Conservation (phyloP, 2,329 filamentous ascomycete genomes). For the Clonostachys solani region DNA sequence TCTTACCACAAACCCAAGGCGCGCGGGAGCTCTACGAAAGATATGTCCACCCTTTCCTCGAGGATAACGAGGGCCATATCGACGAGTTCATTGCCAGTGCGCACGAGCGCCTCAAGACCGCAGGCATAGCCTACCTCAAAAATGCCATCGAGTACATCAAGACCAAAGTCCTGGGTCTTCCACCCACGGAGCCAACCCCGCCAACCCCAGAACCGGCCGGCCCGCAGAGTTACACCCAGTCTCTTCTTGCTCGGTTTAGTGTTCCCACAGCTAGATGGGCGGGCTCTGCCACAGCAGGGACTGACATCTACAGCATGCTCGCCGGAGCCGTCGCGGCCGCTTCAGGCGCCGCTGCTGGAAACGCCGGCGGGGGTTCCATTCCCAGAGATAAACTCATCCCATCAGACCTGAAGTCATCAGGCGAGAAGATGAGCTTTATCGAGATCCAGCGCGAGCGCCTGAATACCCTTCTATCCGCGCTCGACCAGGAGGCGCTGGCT, state of each 20-base stretch:
- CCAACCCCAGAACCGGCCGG: constrained; percentile 35
- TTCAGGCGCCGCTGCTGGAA: constrained; percentile 34
- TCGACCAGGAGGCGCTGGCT: constrained; percentile 73
- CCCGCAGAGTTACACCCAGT: constrained; percentile 67
- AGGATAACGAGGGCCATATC: constrained; percentile 81
- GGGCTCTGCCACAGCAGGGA: constrained; percentile 34
- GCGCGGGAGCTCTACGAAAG: constrained; percentile 80
- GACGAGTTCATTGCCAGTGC: constrained; percentile 82
- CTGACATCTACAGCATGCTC: constrained; percentile 75
- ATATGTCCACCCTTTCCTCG: constrained; percentile 83
- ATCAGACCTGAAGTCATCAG: constrained; percentile 56
- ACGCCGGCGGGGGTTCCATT: constrained; percentile 18
- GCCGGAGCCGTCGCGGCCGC: constrained; percentile 68
- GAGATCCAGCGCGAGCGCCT: constrained; percentile 75
- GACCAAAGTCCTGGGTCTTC: constrained; percentile 74
- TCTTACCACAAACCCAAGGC: constrained; percentile 96
- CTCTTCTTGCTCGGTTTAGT: constrained; percentile 79
- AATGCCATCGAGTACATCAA: constrained; percentile 67
- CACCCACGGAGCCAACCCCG: constrained; percentile 42
- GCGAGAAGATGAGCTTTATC: constrained; percentile 71
- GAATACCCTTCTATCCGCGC: constrained; percentile 66
- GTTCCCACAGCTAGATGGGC: constrained; percentile 66
- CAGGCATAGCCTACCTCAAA: constrained; percentile 73
- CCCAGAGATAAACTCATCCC: constrained; percentile 60
- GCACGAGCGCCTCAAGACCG: constrained; percentile 73